phyloP scores from a whole-genome alignment of 352 stramenopile genomes.

The Poterioochromonas sp. region DNA sequence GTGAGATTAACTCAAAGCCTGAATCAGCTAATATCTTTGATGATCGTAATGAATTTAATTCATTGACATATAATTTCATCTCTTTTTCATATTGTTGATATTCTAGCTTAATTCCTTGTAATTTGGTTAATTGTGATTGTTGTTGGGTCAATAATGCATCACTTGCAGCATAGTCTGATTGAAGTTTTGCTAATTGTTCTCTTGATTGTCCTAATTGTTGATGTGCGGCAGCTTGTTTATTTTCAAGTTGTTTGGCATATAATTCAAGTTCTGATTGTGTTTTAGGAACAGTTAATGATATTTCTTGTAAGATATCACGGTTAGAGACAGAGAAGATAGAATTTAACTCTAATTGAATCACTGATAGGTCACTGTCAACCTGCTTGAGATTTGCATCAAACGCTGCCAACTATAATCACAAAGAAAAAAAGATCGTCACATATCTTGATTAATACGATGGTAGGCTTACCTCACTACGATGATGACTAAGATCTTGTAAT shows the following conservation, averaged over 20 bases:
- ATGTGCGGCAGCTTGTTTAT: not conserved
- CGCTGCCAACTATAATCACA: not conserved
- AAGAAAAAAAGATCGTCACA: not conserved
- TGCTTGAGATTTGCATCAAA: not conserved
- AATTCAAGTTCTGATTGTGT: not conserved
- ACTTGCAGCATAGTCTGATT: not conserved
- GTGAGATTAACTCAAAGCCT: not conserved
- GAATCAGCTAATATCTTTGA: not conserved
- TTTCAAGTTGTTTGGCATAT: not conserved
- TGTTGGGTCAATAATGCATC: slow-evolving; percentile 3
- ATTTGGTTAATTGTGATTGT: not conserved
- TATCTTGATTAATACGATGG: not conserved
- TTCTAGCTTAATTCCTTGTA: not conserved
- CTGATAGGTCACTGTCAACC: not conserved
- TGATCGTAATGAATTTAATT: not conserved
- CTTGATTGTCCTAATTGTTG: not conserved
- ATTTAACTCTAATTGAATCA: not conserved
- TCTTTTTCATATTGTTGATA: not conserved
- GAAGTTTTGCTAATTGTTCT: not conserved
- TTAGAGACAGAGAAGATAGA: not conserved
- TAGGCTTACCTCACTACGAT: slow-evolving; percentile 50
- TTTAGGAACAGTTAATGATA: not conserved
- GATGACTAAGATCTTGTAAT: slow-evolving; percentile 18
- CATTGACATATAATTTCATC: not conserved
- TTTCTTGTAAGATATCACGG: not conserved